A percentile compares a stretch with the other conserved stretches of the same genome.
Evolutionary conservation across 345 rosid genomes (phyloP).

Genomic region (Brassica cretica): DNA sequence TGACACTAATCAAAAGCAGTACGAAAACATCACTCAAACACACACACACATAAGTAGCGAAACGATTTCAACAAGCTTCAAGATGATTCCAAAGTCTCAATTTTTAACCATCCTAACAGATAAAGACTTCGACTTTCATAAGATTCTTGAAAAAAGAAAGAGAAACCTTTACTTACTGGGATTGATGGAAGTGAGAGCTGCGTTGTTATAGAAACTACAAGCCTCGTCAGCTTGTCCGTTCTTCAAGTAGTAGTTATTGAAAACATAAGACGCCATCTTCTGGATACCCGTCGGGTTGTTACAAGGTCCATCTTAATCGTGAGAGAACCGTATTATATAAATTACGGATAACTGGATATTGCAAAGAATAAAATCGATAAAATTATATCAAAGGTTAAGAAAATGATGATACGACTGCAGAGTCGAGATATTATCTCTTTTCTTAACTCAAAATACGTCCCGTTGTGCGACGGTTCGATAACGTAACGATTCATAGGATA

Average conservation of each 20-base stretch:
- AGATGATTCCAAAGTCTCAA: too few relatives aligned
- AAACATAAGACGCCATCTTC: constrained; percentile 81
- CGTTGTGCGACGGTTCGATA: too few relatives aligned
- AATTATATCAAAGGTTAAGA: too few relatives aligned
- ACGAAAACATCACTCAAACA: not conserved
- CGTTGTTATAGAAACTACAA: constrained; percentile 80
- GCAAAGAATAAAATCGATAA: too few relatives aligned
- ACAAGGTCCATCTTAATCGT: constrained; percentile 51
- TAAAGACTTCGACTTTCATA: not conserved
- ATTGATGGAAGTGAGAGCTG: constrained; percentile 70
- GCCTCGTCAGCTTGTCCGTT: constrained; percentile 68
- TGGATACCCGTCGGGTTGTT: constrained; percentile 55
- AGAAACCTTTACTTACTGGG: constrained; percentile 58
- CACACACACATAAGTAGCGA: not conserved
- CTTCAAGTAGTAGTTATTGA: constrained; percentile 74
- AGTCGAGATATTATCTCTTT: too few relatives aligned
- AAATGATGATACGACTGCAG: too few relatives aligned
- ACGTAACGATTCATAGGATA: too few relatives aligned
- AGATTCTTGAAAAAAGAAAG: not conserved
- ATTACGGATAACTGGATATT: too few relatives aligned
- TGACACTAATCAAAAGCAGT: constrained; percentile 10
- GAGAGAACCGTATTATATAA: too few relatives aligned
- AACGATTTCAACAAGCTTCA: constrained; percentile 5
- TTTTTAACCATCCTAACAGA: not conserved
- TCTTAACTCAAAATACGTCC: too few relatives aligned